Percentiles rank a stretch among this genome's conserved stretches.
phyloP scores from a whole-genome alignment of 805 yeast genomes.

The Sugiyamaella boreocaroliniensis region DNA sequence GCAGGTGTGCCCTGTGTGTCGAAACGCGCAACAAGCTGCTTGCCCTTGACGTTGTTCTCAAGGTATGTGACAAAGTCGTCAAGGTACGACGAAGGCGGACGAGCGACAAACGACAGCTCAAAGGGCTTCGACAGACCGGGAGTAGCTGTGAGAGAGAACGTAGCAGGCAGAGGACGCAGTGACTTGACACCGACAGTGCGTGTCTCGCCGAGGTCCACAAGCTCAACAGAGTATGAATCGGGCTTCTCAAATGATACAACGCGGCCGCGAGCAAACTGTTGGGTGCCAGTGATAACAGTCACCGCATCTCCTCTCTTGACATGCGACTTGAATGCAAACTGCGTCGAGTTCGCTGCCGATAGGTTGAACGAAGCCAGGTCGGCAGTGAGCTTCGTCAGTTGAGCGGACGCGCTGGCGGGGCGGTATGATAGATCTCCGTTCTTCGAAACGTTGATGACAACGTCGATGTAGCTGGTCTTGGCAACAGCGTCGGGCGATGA shows the following conservation, averaged over 20 bases:
- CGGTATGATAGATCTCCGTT: conserved; percentile 27
- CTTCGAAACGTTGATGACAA: conserved; percentile 26
- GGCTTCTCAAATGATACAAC: conserved; percentile 43
- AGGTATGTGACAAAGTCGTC: conserved; percentile 48
- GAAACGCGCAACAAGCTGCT: conserved; percentile 49
- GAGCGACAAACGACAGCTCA: conserved; percentile 44
- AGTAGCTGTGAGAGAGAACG: conserved; percentile 35
- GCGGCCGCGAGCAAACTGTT: conserved; percentile 53
- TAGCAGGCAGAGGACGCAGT: conserved; percentile 48
- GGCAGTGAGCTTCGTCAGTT: conserved; percentile 18
- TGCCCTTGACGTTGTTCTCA: conserved; percentile 47
- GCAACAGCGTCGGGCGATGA: conserved; percentile 17
- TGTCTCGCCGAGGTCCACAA: conserved; percentile 55
- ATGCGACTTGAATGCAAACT: conserved; percentile 24
- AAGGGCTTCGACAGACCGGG: conserved; percentile 55
- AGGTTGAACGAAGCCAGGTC: conserved; percentile 26
- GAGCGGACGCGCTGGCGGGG: conserved; percentile 13
- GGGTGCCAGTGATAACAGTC: conserved; percentile 49
- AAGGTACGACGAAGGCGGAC: conserved; percentile 60
- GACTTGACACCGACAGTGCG: conserved; percentile 40
- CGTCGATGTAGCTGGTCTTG: conserved; percentile 29
- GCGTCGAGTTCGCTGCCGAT: conserved; percentile 28
- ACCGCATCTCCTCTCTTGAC: conserved; percentile 46
- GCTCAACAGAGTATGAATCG: conserved; percentile 44
- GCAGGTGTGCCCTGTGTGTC: conserved; percentile 30